Evolutionary conservation across 1,284 basidiomycete genomes (phyloP).

Genomic region (Heterobasidion occidentale): DNA sequence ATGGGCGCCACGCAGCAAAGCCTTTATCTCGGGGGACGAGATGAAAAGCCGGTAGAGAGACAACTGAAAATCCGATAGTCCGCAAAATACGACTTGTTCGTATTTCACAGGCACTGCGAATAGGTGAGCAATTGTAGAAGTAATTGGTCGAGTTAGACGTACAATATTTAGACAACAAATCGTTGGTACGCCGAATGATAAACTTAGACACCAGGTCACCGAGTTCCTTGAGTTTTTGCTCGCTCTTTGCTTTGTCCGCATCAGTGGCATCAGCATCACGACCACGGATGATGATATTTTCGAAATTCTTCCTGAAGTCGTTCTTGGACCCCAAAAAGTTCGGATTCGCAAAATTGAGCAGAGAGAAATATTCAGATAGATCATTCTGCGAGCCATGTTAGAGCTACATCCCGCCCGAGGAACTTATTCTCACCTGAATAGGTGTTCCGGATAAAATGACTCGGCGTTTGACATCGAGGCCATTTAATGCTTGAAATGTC

Average conservation of each 20-base stretch:
- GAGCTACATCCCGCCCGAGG: background rate
- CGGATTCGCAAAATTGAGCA: slow-evolving; percentile 96
- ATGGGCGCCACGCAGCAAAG: slow-evolving; percentile 81
- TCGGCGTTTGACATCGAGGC: slow-evolving; percentile 85
- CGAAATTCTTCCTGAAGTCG: slow-evolving; percentile 96
- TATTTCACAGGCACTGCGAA: slow-evolving; percentile 93
- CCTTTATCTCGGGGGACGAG: slow-evolving; percentile 90
- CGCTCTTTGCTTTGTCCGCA: slow-evolving; percentile 73
- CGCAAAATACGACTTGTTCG: slow-evolving; percentile 98
- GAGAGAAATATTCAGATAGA: slow-evolving; percentile 93
- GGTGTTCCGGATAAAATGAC: slow-evolving; percentile 97
- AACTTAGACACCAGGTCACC: slow-evolving; percentile 90
- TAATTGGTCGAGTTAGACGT: slow-evolving; percentile 28
- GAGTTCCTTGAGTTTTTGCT: slow-evolving; percentile 91
- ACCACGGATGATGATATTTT: slow-evolving; percentile 89
- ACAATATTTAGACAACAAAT: slow-evolving; percentile 96
- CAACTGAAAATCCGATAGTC: slow-evolving; percentile 83
- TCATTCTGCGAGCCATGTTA: slow-evolving; percentile 60
- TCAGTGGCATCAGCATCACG: slow-evolving; percentile 90
- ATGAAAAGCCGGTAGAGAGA: slow-evolving; percentile 91
- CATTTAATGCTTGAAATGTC: slow-evolving; percentile 84
- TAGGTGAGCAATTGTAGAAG: slow-evolving; percentile 1
- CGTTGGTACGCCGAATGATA: slow-evolving; percentile 96
- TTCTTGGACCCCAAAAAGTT: slow-evolving; percentile 88
- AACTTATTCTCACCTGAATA: slow-evolving; percentile 57